Evolutionary conservation across 202 grass and related monocot species (phyloP).

Genomic region (Bolboschoenoplectus hybrid): DNA sequence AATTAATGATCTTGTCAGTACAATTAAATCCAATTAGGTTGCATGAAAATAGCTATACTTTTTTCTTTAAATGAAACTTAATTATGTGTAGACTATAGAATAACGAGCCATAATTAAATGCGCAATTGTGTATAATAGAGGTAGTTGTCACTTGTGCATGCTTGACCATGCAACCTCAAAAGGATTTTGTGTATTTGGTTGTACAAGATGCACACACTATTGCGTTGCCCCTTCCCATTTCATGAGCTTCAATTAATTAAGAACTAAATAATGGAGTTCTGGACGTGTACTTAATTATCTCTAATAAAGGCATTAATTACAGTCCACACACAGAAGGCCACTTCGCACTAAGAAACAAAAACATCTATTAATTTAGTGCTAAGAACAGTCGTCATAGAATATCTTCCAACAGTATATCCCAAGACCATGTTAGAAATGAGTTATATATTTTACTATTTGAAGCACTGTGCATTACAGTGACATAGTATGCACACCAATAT

Average conservation of each 20-base stretch:
- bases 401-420: neutral
- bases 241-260: conserved; percentile 3
- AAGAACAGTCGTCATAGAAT: conserved; percentile 20
- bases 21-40: conserved; percentile 2
- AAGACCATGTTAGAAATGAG: neutral
- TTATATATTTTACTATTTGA: conserved; percentile 16
- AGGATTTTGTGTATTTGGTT: neutral
- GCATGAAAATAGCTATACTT: neutral
- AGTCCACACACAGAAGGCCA: neutral
- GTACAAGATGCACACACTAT: neutral
- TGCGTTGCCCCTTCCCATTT: neutral
- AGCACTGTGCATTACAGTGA: conserved; percentile 13
- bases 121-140: conserved; percentile 4
- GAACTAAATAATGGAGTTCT: neutral
- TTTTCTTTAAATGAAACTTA: neutral
- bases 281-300: neutral
- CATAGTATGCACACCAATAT: neutral
- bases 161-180: neutral
- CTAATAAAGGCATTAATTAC: conserved; percentile 22
- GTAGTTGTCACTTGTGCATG: conserved; percentile 22
- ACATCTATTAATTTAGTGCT: conserved; percentile 13
- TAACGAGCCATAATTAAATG: conserved; percentile 14
- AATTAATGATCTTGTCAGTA: neutral
- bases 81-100: neutral
- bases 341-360: conserved; percentile 22